Evolutionary conservation across 352 stramenopile genomes (phyloP), one percentile per base, ranked within the genome.

Genomic region (Globisporangium alternatum): DNA sequence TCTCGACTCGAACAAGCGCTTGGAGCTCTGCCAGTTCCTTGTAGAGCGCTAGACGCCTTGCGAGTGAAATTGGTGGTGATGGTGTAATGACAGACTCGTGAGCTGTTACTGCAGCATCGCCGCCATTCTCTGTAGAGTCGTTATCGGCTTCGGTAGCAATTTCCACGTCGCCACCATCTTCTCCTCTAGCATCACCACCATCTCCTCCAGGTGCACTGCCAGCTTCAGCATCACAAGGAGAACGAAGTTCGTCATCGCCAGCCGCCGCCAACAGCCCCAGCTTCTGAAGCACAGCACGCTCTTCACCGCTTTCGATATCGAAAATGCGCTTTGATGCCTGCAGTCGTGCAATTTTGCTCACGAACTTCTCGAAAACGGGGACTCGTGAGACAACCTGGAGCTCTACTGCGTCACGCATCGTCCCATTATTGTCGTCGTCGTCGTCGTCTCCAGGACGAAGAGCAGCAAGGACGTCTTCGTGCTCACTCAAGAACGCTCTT

Each of bases 231-330:
- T 3, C 28, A 55, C 13, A 2, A 22, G 39, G 1, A 35, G 7
- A 0, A 30, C 15, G 17, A 30, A 19, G 49, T 3, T 65, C 53
- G 7, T 56, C 49, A 9, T 54, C 9, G 8, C 59, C 28, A 5
- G 71, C 68, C 4, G 17, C 25, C 30, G 59, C n/a, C 30, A 65
- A 17, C 1, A 80, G 43, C 4, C 21, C 68, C 13, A 70, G 56
- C 3, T 59, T 37, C 3, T 64, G 33, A 2, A 82, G 43, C 30
- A 66, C 72, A 0, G 17, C 6, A 4, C 25, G 64, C 56, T 82
- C 75, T 5, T 65, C 53, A 17, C 28, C 37, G 0, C 69, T 35
- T 1, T 71, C 70, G 9, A 61, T 39, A 2, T 76, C 47, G 0
- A 47, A 45, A 19, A 69, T 41, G 1, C 30, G 64, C 15, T 72